These are phyloP conservation scores for Amanita pallidorosea DNA, from an alignment of 768 basidiomycete species.

Conservation along the genomic window DNA sequence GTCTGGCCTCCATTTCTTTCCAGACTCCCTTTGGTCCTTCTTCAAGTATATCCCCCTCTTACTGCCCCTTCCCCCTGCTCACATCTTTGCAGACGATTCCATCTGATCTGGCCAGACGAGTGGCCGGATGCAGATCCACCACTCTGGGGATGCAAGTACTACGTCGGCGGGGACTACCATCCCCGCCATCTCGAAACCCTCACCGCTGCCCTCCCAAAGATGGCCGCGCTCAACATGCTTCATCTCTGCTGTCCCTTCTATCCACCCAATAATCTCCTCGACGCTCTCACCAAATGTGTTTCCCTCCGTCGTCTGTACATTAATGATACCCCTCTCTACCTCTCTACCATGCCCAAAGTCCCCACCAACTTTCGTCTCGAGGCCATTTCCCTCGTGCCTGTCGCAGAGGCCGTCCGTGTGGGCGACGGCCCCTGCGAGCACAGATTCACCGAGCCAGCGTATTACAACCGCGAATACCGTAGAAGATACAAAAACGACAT, in stretches of 20 bases:
- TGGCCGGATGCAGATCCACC: conserved; percentile 31
- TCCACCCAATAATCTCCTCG: conserved; percentile 24
- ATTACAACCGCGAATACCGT: conserved; percentile 28
- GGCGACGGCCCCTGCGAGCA: conserved; percentile 30
- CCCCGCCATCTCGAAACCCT: conserved; percentile 27
- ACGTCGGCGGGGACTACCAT: conserved; percentile 21
- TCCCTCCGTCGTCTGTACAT: conserved; percentile 25
- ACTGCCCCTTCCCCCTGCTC: background rate
- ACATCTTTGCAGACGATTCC: conserved; percentile 19
- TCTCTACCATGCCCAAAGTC: conserved; percentile 20
- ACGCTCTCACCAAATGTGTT: conserved; percentile 22
- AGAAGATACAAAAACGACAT: conserved; percentile 25
- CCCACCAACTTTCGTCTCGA: conserved; percentile 22
- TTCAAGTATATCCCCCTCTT: conserved; percentile 20
- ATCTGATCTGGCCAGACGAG: conserved; percentile 32
- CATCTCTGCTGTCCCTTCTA: conserved; percentile 29
- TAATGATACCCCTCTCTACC: conserved; percentile 27
- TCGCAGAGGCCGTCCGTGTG: conserved; percentile 28
- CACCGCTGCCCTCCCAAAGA: conserved; percentile 23
- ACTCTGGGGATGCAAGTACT: conserved; percentile 26
- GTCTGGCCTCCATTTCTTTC: conserved; percentile 26
- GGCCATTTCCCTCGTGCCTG: conserved; percentile 23
- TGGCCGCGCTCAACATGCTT: conserved; percentile 23
- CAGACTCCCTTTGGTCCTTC: conserved; percentile 24
- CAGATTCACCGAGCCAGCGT: conserved; percentile 22